Percentiles rank a stretch among this genome's conserved stretches.
Evolutionary conservation across 2,329 filamentous ascomycete species (phyloP).

Genomic region (Fusarium scirpi): DNA sequence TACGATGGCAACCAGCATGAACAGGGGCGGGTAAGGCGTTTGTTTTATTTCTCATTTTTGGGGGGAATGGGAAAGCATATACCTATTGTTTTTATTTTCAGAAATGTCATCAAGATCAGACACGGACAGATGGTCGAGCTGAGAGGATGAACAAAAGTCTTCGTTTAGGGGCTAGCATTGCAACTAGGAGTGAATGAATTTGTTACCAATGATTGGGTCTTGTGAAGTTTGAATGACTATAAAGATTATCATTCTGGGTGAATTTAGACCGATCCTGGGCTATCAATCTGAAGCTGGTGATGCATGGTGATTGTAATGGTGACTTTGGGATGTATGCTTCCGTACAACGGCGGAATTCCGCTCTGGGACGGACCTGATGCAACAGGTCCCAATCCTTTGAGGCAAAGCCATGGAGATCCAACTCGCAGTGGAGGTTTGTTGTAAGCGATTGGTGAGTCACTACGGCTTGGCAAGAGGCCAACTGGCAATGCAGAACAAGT

Average conservation of each 20-base stretch:
- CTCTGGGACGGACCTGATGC: neutral
- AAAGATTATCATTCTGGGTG: neutral
- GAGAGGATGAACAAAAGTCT: constrained; percentile 32
- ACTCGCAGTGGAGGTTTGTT: neutral
- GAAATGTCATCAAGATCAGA: constrained; percentile 11
- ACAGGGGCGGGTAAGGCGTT: constrained; percentile 43
- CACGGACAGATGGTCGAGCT: constrained; percentile 7
- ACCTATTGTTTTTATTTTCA: constrained; percentile 43
- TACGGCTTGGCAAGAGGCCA: neutral
- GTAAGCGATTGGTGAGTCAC: neutral
- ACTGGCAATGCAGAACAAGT: neutral
- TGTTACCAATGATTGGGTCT: neutral
- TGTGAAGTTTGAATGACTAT: neutral
- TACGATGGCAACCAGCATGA: constrained; percentile 43
- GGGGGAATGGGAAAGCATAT: constrained; percentile 41
- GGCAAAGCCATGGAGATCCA: constrained; percentile 2
- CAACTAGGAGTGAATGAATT: constrained; percentile 29
- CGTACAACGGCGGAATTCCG: constrained; percentile 2
- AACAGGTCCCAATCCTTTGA: neutral
- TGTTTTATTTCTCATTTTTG: constrained; percentile 7
- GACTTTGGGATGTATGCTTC: neutral
- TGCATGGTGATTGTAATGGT: neutral
- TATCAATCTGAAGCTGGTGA: neutral
- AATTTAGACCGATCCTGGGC: no score
- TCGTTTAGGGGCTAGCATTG: constrained; percentile 22